These are phyloP conservation scores for Bipolaris cookei DNA, from an alignment of 2,329 filamentous ascomycete species.

Conservation along the genomic window DNA sequence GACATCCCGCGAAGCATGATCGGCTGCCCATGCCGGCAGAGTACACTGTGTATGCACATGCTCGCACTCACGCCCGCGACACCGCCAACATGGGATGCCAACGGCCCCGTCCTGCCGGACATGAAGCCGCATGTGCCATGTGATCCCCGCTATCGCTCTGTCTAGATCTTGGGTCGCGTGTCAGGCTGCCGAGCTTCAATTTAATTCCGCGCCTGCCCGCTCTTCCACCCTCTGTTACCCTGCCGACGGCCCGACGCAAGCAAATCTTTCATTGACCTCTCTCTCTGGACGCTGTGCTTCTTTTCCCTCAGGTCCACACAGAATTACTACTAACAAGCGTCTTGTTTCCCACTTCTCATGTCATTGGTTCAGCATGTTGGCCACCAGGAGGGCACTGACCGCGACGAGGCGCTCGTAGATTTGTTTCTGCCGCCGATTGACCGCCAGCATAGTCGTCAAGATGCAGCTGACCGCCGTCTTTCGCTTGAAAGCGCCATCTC, in stretches of 20 bases:
- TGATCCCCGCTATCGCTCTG: conserved; percentile 17
- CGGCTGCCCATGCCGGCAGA: conserved; percentile 1
- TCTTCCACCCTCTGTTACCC: conserved; percentile 14
- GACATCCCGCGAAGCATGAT: conserved; percentile 12
- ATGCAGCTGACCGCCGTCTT: conserved; percentile 38
- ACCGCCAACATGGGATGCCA: not conserved
- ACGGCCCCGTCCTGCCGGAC: conserved; percentile 2
- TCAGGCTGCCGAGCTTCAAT: conserved; percentile 20
- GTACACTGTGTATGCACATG: not conserved
- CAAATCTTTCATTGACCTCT: conserved; percentile 5
- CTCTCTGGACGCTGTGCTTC: not conserved
- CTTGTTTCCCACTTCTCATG: conserved; percentile 45
- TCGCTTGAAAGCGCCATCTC: conserved; percentile 40
- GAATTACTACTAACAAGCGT: conserved; percentile 6
- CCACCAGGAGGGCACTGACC: conserved; percentile 57
- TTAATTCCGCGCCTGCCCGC: conserved; percentile 21
- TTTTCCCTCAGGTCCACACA: conserved; percentile 10
- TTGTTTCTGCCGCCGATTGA: conserved; percentile 46
- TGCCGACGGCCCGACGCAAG: conserved; percentile 8
- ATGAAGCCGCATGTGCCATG: conserved; percentile 18
- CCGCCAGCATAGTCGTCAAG: conserved; percentile 38
- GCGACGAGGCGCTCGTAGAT: conserved; percentile 50
- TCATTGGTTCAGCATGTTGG: conserved; percentile 61
- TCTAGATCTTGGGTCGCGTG: conserved; percentile 24
- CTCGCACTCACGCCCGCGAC: conserved; percentile 1